These are phyloP conservation scores for Plantago elongata DNA, from an alignment of 257 asterid species.

Conservation along the genomic window DNA sequence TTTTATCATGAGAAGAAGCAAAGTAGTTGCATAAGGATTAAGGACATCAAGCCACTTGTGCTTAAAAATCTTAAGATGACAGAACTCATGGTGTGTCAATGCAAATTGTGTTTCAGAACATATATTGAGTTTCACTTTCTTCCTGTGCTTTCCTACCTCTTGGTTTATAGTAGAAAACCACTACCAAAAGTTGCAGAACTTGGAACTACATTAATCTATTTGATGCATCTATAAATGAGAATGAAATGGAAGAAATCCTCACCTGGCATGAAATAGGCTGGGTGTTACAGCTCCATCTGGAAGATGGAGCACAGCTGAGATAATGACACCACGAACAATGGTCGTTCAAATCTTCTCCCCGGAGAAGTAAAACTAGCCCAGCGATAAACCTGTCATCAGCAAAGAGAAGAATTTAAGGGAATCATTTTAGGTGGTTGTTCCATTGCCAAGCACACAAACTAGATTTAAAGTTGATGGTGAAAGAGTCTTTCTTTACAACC, in stretches of 20 bases:
- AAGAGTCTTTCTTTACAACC: too few species aligned
- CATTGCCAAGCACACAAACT: too few species aligned
- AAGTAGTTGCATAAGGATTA: too few species aligned
- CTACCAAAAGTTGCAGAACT: not conserved
- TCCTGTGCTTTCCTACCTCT: too few species aligned
- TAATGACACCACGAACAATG: conserved; percentile 93
- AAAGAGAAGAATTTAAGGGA: conserved; percentile 1
- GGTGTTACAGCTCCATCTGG: conserved; percentile 76
- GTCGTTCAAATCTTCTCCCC: conserved; percentile 77
- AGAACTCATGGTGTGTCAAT: too few species aligned
- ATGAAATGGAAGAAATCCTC: not conserved
- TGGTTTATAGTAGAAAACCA: too few species aligned
- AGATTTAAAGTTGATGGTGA: too few species aligned
- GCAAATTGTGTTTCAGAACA: too few species aligned
- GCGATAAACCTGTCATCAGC: conserved; percentile 42
- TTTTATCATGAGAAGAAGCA: not conserved
- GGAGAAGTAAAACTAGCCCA: conserved; percentile 74
- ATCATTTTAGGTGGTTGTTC: not conserved
- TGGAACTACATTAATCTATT: not conserved
- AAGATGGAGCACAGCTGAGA: conserved; percentile 80
- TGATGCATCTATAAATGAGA: not conserved
- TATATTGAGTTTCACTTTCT: too few species aligned
- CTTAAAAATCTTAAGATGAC: too few species aligned
- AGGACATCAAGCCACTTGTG: too few species aligned
- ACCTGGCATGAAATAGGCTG: conserved; percentile 70